Percentiles rank a stretch among this genome's conserved stretches.
Evolutionary conservation across 345 rosid species (phyloP).

Genomic region (Psidium guajava): DNA sequence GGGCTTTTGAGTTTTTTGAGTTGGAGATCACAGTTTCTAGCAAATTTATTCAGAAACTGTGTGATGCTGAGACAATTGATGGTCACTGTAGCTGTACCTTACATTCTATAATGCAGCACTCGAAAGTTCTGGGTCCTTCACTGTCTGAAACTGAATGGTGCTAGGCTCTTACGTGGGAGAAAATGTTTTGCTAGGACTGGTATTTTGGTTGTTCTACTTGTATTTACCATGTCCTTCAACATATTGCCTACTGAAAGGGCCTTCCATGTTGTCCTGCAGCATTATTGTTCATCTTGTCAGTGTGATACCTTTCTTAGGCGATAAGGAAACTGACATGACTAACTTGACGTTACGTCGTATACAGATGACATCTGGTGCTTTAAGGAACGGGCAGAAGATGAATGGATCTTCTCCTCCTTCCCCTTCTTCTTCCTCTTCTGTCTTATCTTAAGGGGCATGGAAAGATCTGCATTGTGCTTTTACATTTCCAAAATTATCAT

Average conservation of each 20-base stretch:
- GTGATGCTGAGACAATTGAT: neutral
- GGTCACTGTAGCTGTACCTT: neutral
- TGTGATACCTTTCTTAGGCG: neutral
- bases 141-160: neutral
- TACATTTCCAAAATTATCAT: neutral
- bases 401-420: neutral
- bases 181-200: neutral
- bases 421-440: neutral
- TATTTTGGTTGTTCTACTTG: neutral
- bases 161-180: neutral
- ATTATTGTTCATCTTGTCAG: neutral
- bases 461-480: neutral
- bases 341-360: neutral
- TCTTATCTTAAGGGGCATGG: neutral
- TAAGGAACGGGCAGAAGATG: neutral
- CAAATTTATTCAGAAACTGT: neutral
- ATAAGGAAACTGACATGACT: neutral
- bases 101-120: neutral
- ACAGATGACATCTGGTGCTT: neutral
- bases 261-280: neutral
- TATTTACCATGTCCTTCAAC: neutral
- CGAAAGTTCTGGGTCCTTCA: neutral
- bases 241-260: neutral
- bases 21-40: neutral
- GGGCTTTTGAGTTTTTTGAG: neutral